phyloP scores from a whole-genome alignment of 352 stramenopile genomes.

The Thalassiosira livingstoniorum region DNA sequence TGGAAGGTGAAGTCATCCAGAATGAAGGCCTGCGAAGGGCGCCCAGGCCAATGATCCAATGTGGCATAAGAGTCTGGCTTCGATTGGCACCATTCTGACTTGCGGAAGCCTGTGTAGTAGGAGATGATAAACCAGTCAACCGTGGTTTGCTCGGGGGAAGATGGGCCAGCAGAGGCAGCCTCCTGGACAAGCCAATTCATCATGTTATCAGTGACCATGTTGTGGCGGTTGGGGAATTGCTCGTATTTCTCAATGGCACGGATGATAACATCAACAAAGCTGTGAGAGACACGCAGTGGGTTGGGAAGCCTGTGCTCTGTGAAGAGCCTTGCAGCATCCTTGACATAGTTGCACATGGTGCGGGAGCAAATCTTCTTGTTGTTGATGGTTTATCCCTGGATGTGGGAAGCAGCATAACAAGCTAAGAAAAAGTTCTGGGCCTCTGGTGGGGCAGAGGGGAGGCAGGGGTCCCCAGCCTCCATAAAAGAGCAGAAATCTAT shows the following conservation, averaged over 20 bases:
- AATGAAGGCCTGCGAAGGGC: constrained; percentile 13
- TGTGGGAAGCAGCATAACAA: not conserved
- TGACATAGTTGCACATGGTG: not conserved
- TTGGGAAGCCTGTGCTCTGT: not conserved
- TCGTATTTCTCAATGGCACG: constrained; percentile 29
- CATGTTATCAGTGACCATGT: constrained; percentile 41
- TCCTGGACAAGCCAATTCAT: not conserved
- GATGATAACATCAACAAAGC: constrained; percentile 9
- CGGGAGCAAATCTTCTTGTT: constrained; percentile 21
- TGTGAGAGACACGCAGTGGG: not conserved
- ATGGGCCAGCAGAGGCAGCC: too few relatives aligned
- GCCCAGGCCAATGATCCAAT: not conserved
- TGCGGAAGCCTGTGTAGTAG: not conserved
- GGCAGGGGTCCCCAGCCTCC: not conserved
- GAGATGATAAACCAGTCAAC: constrained; percentile 25
- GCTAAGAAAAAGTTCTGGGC: not conserved
- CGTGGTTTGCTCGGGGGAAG: not conserved
- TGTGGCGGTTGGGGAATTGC: not conserved
- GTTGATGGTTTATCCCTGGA: not conserved
- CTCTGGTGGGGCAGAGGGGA: not conserved
- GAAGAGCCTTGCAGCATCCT: not conserved
- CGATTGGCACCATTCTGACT: constrained; percentile 30
- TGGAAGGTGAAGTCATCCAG: constrained; percentile 9
- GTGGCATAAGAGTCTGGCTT: not conserved
- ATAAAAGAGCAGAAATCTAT: not conserved